Evolutionary conservation across 2,329 filamentous ascomycete species (phyloP).

Genomic region (Cadophora luteo-olivacea): DNA sequence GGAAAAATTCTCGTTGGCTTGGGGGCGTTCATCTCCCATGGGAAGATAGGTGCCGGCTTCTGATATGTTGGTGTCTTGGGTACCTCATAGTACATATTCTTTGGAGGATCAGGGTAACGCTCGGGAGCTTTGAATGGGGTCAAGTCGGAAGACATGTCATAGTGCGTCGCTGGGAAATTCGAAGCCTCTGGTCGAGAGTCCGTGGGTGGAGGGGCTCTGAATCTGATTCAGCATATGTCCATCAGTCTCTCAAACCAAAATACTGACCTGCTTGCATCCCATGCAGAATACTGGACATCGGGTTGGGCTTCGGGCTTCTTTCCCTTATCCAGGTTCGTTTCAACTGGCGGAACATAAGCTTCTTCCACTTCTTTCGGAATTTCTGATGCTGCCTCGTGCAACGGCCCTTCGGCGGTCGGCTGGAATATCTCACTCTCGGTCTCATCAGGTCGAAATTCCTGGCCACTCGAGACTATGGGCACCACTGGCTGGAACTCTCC

Average conservation of each 20-base stretch:
- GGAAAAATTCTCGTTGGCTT: slow-evolving; percentile 70
- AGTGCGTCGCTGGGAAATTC: slow-evolving; percentile 80
- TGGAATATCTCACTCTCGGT: slow-evolving; percentile 38
- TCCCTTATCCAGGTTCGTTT: slow-evolving; percentile 33
- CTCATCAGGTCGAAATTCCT: slow-evolving; percentile 32
- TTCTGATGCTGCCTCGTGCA: slow-evolving; percentile 34
- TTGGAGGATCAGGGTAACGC: slow-evolving; percentile 82
- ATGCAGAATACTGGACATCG: slow-evolving; percentile 41
- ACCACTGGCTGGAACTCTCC: slow-evolving; percentile 42
- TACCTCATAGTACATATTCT: slow-evolving; percentile 87
- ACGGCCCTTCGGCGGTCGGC: slow-evolving; percentile 34
- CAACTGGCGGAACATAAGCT: slow-evolving; percentile 41
- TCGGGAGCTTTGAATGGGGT: slow-evolving; percentile 78
- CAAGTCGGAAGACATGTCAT: slow-evolving; percentile 81
- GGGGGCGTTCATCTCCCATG: slow-evolving; percentile 80
- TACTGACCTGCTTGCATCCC: slow-evolving; percentile 58
- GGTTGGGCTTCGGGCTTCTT: slow-evolving; percentile 25
- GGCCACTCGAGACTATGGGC: slow-evolving; percentile 29
- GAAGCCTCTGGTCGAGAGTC: slow-evolving; percentile 83
- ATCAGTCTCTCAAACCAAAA: slow-evolving; percentile 33
- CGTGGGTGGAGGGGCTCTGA: slow-evolving; percentile 58
- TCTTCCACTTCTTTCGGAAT: slow-evolving; percentile 38
- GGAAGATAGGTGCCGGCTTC: slow-evolving; percentile 77
- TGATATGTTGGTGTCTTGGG: slow-evolving; percentile 68
- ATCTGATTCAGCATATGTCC: neutral